A percentile compares a stretch with the other conserved stretches of the same genome.
Conservation (phyloP, 345 rosid species). For the Eucalyptus decipiens region DNA sequence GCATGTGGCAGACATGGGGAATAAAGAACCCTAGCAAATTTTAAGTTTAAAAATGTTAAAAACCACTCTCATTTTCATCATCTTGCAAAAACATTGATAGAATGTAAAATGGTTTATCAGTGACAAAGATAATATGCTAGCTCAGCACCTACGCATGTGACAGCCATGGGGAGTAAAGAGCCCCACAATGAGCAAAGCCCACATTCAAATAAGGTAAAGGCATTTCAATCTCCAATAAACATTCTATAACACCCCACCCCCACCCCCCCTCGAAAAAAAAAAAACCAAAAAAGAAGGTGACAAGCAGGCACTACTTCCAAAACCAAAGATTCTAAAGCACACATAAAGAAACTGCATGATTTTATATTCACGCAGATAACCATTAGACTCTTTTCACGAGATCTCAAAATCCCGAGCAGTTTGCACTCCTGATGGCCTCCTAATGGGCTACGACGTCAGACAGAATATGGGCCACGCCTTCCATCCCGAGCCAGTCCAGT, state of each 20-base stretch:
- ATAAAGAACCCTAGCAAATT: not conserved
- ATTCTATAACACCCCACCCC: not conserved
- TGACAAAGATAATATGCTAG: not conserved
- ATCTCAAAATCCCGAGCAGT: too few species aligned
- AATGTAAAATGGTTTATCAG: not conserved
- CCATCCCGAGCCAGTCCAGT: not conserved
- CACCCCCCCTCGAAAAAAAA: not conserved
- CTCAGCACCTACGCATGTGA: not conserved
- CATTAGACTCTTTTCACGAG: too few species aligned
- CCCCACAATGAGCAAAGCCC: not conserved
- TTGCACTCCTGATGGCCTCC: conserved; percentile 21
- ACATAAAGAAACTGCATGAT: not conserved
- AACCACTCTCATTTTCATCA: not conserved
- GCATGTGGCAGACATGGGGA: not conserved
- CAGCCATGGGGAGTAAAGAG: not conserved
- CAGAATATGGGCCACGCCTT: conserved; percentile 34
- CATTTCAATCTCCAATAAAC: not conserved
- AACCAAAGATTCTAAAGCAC: not conserved
- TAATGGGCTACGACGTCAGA: conserved; percentile 25
- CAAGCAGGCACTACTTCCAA: not conserved
- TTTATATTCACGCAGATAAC: too few species aligned
- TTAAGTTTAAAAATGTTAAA: not conserved
- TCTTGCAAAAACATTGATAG: not conserved
- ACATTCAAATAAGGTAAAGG: not conserved
- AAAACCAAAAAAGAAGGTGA: not conserved